These are phyloP conservation scores for Penicillium cinerascens DNA, from an alignment of 495 filamentous ascomycete genomes.

Conservation along the genomic window DNA sequence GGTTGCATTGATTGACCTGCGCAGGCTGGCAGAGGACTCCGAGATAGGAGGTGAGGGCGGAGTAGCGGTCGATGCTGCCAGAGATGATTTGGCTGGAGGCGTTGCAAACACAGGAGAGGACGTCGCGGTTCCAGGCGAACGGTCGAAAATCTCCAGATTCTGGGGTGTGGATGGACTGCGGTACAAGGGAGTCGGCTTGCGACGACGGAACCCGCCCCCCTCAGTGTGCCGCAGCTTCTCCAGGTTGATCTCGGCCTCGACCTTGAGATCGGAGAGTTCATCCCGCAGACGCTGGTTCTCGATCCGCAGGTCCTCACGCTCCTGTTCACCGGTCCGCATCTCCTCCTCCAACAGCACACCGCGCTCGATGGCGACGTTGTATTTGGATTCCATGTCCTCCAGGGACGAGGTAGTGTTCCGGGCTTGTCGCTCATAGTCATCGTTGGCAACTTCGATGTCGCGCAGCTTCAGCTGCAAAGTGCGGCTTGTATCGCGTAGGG, in stretches of 20 bases:
- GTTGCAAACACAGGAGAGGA: constrained; percentile 72
- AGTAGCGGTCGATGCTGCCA: constrained; percentile 73
- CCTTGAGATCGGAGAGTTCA: constrained; percentile 86
- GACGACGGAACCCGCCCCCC: constrained; percentile 47
- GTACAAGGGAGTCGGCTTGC: constrained; percentile 49
- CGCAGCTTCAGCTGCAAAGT: constrained; percentile 76
- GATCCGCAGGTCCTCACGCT: constrained; percentile 82
- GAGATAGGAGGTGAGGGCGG: constrained; percentile 63
- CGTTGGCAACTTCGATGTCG: constrained; percentile 96
- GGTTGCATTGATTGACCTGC: constrained; percentile 44
- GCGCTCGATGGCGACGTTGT: constrained; percentile 88
- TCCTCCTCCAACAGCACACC: constrained; percentile 93
- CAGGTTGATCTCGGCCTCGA: constrained; percentile 90
- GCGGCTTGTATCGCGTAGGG: constrained; percentile 77
- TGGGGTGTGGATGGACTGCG: constrained; percentile 48
- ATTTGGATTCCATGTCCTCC: constrained; percentile 96
- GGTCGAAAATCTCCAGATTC: constrained; percentile 47
- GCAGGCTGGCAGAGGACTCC: constrained; percentile 44
- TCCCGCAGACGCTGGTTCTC: constrained; percentile 84
- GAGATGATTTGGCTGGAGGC: constrained; percentile 64
- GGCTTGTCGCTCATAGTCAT: constrained; percentile 95
- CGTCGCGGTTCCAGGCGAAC: constrained; percentile 59
- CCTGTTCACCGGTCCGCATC: constrained; percentile 82
- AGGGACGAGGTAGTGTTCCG: constrained; percentile 90
- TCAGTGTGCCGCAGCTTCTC: constrained; percentile 80